A percentile compares a stretch with the other conserved stretches of the same genome.
Evolutionary conservation across 2,329 filamentous ascomycete genomes (phyloP).

Genomic region (Talaromyces sp.): DNA sequence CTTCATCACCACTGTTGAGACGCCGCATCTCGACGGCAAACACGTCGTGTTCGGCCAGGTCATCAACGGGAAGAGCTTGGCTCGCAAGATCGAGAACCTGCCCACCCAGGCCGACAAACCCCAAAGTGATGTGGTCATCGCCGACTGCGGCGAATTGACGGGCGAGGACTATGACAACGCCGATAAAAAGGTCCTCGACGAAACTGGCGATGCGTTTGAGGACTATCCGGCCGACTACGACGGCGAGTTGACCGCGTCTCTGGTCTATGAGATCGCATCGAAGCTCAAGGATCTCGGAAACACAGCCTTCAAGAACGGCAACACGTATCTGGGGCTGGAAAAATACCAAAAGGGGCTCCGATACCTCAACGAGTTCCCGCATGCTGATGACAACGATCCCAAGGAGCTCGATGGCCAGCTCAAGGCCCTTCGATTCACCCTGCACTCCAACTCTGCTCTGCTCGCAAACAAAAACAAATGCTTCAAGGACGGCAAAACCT

Average conservation of each 20-base stretch:
- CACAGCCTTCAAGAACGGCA: constrained; percentile 78
- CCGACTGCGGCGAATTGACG: constrained; percentile 79
- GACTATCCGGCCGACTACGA: constrained; percentile 86
- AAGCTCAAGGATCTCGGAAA: constrained; percentile 92
- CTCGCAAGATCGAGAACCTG: constrained; percentile 85
- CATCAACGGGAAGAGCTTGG: constrained; percentile 82
- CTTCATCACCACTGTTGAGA: constrained; percentile 94
- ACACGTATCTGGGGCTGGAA: constrained; percentile 66
- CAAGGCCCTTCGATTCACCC: constrained; percentile 70
- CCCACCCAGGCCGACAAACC: constrained; percentile 77
- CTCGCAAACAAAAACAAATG: constrained; percentile 74
- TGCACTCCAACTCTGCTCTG: constrained; percentile 85
- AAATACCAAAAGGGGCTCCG: constrained; percentile 95
- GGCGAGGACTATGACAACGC: constrained; percentile 65
- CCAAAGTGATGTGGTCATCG: constrained; percentile 65
- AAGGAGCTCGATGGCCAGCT: constrained; percentile 64
- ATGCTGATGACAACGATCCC: constrained; percentile 63
- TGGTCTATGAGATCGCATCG: constrained; percentile 69
- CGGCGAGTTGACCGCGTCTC: constrained; percentile 59
- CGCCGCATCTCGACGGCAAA: constrained; percentile 90
- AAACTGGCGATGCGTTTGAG: constrained; percentile 86
- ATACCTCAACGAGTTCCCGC: constrained; percentile 81
- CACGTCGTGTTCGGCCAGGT: constrained; percentile 98
- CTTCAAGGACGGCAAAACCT: constrained; percentile 65
- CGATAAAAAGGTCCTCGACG: constrained; percentile 67